A percentile compares a stretch with the other conserved stretches of the same genome.
phyloP scores from a whole-genome alignment of 192 early-diverging fungal species.

The Coemansia sp. region DNA sequence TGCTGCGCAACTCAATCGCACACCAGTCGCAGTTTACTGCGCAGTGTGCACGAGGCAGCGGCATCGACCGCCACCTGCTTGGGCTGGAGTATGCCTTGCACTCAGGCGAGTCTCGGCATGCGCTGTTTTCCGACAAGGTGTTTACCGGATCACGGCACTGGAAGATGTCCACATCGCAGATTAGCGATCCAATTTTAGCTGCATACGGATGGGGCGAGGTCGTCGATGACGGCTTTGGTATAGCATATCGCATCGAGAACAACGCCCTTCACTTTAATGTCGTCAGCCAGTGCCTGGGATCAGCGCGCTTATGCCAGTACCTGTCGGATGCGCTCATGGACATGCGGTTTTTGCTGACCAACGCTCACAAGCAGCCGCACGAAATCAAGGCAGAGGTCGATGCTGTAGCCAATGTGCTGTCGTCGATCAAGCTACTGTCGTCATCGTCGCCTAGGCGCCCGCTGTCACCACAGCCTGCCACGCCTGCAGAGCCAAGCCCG shows the following conservation, averaged over 20 bases:
- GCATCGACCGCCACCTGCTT: slow-evolving; percentile 70
- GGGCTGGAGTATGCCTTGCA: slow-evolving; percentile 60
- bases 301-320: slow-evolving; percentile 58
- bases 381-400: slow-evolving; percentile 53
- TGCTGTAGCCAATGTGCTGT: slow-evolving; percentile 45
- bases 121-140: slow-evolving; percentile 53
- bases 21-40: slow-evolving; percentile 56
- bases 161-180: slow-evolving; percentile 66
- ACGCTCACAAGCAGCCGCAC: slow-evolving; percentile 52
- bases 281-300: slow-evolving; percentile 45
- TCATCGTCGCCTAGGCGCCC: slow-evolving; percentile 36
- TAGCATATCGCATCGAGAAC: slow-evolving; percentile 57
- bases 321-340: slow-evolving; percentile 67
- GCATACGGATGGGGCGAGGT: slow-evolving; percentile 63
- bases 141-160: slow-evolving; percentile 62
- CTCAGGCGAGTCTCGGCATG: slow-evolving; percentile 38
- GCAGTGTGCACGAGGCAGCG: slow-evolving; percentile 58
- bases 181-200: slow-evolving; percentile 52
- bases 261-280: slow-evolving; percentile 53
- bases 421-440: slow-evolving; percentile 47
- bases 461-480: slow-evolving; percentile 8
- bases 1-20: slow-evolving; percentile 54
- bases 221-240: slow-evolving; percentile 57
- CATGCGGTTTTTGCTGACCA: slow-evolving; percentile 59
- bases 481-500: not conserved